phyloP scores from a whole-genome alignment of 2,329 filamentous ascomycete species.

The Sporothrix brunneoviolacea region DNA sequence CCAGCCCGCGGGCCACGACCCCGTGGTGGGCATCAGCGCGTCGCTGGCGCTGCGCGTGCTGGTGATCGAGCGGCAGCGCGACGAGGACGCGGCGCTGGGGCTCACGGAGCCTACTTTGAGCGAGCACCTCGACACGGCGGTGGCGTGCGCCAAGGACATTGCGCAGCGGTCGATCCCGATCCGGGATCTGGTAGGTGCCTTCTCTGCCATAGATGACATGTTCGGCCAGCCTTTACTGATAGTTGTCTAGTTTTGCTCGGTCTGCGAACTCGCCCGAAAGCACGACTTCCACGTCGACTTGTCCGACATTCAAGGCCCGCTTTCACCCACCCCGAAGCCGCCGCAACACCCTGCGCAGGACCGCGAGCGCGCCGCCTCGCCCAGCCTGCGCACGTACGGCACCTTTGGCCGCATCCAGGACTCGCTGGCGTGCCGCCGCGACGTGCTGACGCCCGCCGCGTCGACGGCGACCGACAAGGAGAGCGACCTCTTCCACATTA shows the following conservation, averaged over 20 bases:
- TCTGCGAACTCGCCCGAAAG: slow-evolving; percentile 2
- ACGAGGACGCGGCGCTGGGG: slow-evolving; percentile 3
- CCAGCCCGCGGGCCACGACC: slow-evolving; percentile 2
- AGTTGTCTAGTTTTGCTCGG: slow-evolving; percentile 7
- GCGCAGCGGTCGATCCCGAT: slow-evolving; percentile 7
- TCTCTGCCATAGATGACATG: too few relatives aligned
- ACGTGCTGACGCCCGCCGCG: slow-evolving; percentile 5
- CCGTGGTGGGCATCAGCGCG: slow-evolving; percentile 6
- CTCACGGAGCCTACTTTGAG: not conserved
- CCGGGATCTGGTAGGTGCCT: too few relatives aligned
- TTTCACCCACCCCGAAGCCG: not conserved
- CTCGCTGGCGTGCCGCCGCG: slow-evolving; percentile 7
- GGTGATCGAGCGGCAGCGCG: not conserved
- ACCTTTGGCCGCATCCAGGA: slow-evolving; percentile 10
- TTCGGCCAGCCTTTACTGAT: too few relatives aligned
- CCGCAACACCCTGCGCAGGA: too few relatives aligned
- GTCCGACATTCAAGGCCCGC: too few relatives aligned
- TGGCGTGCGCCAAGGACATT: slow-evolving; percentile 8
- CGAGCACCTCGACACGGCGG: not conserved
- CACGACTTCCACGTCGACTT: slow-evolving; percentile 6
- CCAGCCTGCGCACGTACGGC: slow-evolving; percentile 8
- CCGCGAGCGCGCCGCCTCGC: slow-evolving; percentile 1
- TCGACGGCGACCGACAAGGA: slow-evolving; percentile 7
- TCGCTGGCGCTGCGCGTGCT: slow-evolving; percentile 3
- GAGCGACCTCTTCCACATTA: slow-evolving; percentile 10